Percentiles rank a stretch among this genome's conserved stretches.
These are phyloP conservation scores for Rugonectria rugulosa DNA, from an alignment of 2,329 filamentous ascomycete genomes.

Conservation along the genomic window DNA sequence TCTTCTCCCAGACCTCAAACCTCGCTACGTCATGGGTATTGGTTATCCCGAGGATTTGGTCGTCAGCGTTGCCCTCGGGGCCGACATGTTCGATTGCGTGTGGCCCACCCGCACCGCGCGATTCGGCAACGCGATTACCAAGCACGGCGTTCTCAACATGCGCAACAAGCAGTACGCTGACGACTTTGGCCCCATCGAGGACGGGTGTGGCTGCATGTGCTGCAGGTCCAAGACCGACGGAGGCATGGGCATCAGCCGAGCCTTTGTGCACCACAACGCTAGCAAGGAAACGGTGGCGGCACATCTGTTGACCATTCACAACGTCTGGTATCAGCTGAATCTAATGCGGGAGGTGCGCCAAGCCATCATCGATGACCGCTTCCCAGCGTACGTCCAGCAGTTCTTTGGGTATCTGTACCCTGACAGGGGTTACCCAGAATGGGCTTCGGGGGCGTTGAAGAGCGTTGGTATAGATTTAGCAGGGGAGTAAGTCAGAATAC, in stretches of 20 bases:
- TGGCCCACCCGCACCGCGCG: slow-evolving; percentile 97
- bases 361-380: slow-evolving; percentile 82
- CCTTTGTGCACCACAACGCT: slow-evolving; percentile 90
- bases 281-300: slow-evolving; percentile 96
- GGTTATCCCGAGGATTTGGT: slow-evolving; percentile 96
- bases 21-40: slow-evolving; percentile 99
- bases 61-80: slow-evolving; percentile 90
- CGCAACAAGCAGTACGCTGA: slow-evolving; percentile 76
- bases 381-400: slow-evolving; percentile 76
- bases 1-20: slow-evolving; percentile 86
- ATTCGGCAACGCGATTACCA: slow-evolving; percentile 93
- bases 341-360: slow-evolving; percentile 80
- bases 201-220: slow-evolving; percentile 80
- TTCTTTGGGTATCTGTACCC: slow-evolving; percentile 81
- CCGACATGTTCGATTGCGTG: slow-evolving; percentile 99
- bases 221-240: slow-evolving; percentile 73
- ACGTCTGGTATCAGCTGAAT: slow-evolving; percentile 89
- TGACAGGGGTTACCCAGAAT: slow-evolving; percentile 74
- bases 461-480: slow-evolving; percentile 77
- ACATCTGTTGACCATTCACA: slow-evolving; percentile 86
- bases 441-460: slow-evolving; percentile 82
- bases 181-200: slow-evolving; percentile 86
- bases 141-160: slow-evolving; percentile 82
- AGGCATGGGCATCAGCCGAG: slow-evolving; percentile 82
- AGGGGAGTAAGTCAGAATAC: slow-evolving; percentile 18